Evolutionary conservation across 1,284 basidiomycete genomes (phyloP).

Genomic region (Ustilago xerochloae): DNA sequence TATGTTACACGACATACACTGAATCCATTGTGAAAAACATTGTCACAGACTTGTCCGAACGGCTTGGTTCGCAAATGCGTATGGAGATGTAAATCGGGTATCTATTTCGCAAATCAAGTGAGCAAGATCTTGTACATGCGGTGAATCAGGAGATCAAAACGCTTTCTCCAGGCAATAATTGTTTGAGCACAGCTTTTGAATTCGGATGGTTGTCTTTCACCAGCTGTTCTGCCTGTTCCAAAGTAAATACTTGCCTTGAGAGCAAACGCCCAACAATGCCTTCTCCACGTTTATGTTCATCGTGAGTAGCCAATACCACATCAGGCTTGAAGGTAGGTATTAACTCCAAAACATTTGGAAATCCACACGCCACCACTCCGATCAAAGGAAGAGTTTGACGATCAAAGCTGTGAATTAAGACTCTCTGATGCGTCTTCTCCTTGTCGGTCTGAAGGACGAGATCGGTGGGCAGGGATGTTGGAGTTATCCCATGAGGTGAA

Average conservation of each 20-base stretch:
- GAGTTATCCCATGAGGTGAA: conserved; percentile 40
- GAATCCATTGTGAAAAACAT: too few relatives aligned
- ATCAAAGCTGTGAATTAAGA: conserved; percentile 48
- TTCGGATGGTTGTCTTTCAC: not conserved
- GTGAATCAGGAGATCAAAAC: conserved; percentile 2
- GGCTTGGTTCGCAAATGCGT: too few relatives aligned
- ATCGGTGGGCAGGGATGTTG: conserved; percentile 14
- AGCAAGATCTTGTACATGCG: too few relatives aligned
- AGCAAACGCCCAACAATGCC: conserved; percentile 34
- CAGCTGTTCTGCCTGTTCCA: conserved; percentile 4
- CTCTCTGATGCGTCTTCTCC: not conserved
- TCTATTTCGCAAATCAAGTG: too few relatives aligned
- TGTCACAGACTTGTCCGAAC: too few relatives aligned
- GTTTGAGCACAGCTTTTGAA: not conserved
- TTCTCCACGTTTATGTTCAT: conserved; percentile 36
- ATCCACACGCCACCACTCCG: conserved; percentile 31
- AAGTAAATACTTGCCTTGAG: conserved; percentile 1
- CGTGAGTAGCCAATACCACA: conserved; percentile 34
- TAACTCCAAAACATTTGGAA: conserved; percentile 32
- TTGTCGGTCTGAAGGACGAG: not conserved
- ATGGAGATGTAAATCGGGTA: too few relatives aligned
- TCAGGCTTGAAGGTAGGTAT: conserved; percentile 20
- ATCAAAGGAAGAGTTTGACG: conserved; percentile 38
- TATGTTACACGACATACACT: too few relatives aligned
- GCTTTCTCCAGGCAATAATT: conserved; percentile 18